A percentile compares a stretch with the other conserved stretches of the same genome.
Conservation (phyloP, 192 early-diverging fungal species). For the Phlyctochytrium bullatum region DNA sequence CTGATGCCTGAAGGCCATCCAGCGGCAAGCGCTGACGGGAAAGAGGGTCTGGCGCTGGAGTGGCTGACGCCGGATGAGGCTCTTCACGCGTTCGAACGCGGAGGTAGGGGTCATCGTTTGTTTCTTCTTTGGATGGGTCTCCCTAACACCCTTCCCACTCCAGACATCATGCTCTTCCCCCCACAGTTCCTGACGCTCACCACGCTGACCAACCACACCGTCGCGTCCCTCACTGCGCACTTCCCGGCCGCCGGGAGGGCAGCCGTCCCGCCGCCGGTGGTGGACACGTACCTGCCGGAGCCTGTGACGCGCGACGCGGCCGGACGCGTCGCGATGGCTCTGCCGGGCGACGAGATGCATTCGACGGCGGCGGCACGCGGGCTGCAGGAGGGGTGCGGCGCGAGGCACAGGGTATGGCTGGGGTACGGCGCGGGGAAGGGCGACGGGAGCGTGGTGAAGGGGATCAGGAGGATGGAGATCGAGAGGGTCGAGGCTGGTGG, state of each 20-base stretch:
- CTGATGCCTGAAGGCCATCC: not conserved
- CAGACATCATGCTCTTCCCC: slow-evolving; percentile 53
- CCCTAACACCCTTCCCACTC: not conserved
- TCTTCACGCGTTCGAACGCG: slow-evolving; percentile 42
- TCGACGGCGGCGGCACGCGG: not conserved
- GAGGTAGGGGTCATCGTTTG: slow-evolving; percentile 7
- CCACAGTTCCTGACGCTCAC: slow-evolving; percentile 65
- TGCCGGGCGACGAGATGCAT: not conserved
- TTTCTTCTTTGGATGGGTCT: too few relatives aligned
- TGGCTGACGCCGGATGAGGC: slow-evolving; percentile 71
- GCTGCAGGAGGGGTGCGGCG: not conserved
- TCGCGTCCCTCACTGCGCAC: slow-evolving; percentile 4
- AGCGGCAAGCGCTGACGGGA: slow-evolving; percentile 47
- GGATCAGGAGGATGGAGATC: too few relatives aligned
- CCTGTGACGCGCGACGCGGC: not conserved
- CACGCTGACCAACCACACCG: slow-evolving; percentile 44
- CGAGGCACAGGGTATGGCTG: not conserved
- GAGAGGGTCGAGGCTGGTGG: too few relatives aligned
- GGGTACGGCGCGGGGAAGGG: too few relatives aligned
- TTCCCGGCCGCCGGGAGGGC: not conserved
- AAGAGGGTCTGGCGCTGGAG: slow-evolving; percentile 57
- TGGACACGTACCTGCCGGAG: not conserved
- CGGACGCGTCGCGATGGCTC: not conserved
- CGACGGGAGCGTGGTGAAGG: too few relatives aligned
- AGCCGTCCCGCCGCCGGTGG: not conserved